Percentiles rank a stretch among this genome's conserved stretches.
Conservation (phyloP, 331 rosid species). For the Telfairia occidentalis region DNA sequence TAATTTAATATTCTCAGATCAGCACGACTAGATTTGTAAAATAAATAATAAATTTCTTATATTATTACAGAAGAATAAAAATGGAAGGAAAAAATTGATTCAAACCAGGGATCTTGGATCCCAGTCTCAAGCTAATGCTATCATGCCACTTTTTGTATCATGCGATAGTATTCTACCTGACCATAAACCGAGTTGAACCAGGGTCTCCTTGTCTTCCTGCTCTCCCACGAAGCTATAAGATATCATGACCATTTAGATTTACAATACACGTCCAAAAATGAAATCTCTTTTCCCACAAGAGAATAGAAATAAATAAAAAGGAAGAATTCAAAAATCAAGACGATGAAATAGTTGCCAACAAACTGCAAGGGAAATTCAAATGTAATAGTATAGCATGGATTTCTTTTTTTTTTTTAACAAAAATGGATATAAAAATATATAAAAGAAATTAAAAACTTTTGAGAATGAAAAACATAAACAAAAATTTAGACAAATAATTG, state of each 20-base stretch:
- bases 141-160: not conserved
- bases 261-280: not conserved
- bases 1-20: not conserved
- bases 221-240: slow-evolving; percentile 87
- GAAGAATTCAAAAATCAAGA: not conserved
- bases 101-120: not conserved
- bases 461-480: not conserved
- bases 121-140: not conserved
- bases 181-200: slow-evolving; percentile 97
- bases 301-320: not conserved
- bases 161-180: slow-evolving; percentile 51
- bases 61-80: not conserved
- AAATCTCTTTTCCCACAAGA: not conserved
- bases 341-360: not conserved
- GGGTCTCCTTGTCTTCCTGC: slow-evolving; percentile 99
- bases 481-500: not conserved
- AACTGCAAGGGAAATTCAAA: not conserved
- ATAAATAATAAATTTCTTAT: not conserved
- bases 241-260: slow-evolving; percentile 8
- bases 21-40: not conserved
- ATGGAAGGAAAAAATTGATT: not conserved
- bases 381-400: too few relatives aligned
- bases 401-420: not conserved
- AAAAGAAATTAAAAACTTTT: too few relatives aligned
- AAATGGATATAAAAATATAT: not conserved